A percentile compares a stretch with the other conserved stretches of the same genome.
Evolutionary conservation across 2,329 filamentous ascomycete genomes (phyloP).

Genomic region (Macrophomina pseudophaseolina): DNA sequence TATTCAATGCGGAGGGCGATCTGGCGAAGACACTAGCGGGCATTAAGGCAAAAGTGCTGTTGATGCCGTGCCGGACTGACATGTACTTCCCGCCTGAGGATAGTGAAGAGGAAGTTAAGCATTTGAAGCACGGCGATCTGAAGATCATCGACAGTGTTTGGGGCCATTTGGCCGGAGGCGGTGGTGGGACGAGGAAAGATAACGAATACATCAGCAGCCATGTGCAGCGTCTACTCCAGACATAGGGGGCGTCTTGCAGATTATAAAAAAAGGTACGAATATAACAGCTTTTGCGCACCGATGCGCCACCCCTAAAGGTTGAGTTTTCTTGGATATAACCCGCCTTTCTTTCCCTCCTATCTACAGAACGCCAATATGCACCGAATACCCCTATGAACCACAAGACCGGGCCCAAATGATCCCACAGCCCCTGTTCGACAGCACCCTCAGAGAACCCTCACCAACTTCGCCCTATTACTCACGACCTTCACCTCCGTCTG

Average conservation of each 20-base stretch:
- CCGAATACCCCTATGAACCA: too few relatives aligned
- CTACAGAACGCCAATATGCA: too few relatives aligned
- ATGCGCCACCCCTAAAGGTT: too few relatives aligned
- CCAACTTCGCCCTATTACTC: background rate
- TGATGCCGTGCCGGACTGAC: constrained; percentile 49
- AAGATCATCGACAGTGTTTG: constrained; percentile 45
- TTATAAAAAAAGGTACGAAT: too few relatives aligned
- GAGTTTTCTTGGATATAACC: too few relatives aligned
- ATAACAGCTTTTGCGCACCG: too few relatives aligned
- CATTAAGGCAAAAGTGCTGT: constrained; percentile 44
- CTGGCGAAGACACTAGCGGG: constrained; percentile 41
- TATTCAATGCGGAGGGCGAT: constrained; percentile 34
- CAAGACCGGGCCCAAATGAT: too few relatives aligned
- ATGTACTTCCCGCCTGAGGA: constrained; percentile 50
- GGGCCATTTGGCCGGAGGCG: constrained; percentile 50
- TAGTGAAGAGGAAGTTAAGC: constrained; percentile 43
- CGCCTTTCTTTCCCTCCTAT: too few relatives aligned
- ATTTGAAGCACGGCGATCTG: constrained; percentile 39
- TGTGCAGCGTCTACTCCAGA: background rate
- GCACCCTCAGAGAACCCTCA: background rate
- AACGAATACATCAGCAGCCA: background rate
- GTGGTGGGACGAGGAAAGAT: constrained; percentile 41
- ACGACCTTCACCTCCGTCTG: background rate
- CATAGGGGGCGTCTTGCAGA: background rate
- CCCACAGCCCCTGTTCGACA: background rate